Conservation (phyloP, 2,329 filamentous ascomycete species). For the Nothopassalora personata region DNA sequence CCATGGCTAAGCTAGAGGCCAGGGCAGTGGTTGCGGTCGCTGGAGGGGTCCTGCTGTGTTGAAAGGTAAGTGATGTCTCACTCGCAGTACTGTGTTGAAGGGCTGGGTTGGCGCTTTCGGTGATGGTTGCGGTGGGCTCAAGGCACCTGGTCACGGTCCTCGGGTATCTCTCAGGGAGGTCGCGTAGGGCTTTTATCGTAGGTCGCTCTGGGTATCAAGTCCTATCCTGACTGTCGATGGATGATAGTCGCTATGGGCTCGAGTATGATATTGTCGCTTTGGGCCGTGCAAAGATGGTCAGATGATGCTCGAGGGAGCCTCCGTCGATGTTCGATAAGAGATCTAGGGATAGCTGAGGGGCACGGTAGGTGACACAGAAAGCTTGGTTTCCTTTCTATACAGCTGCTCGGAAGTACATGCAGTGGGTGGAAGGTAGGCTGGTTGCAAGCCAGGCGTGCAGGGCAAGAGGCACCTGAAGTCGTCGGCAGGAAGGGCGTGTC, state of each 20-base stretch:
- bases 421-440: not conserved
- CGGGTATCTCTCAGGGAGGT: slow-evolving; percentile 4
- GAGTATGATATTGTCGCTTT: not conserved
- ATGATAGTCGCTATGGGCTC: slow-evolving; percentile 1
- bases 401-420: not conserved
- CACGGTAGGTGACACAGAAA: slow-evolving; percentile 5
- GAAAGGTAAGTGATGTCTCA: slow-evolving; percentile 10
- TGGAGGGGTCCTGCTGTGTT: slow-evolving; percentile 5
- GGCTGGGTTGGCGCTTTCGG: slow-evolving; percentile 9
- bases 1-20: slow-evolving; percentile 11
- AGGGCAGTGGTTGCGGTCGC: slow-evolving; percentile 3
- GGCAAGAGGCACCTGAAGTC: not conserved
- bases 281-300: not conserved
- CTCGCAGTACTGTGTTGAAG: slow-evolving; percentile 3
- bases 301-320: not conserved
- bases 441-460: not conserved
- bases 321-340: not conserved
- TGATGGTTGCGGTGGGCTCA: slow-evolving; percentile 11
- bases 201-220: slow-evolving; percentile 1
- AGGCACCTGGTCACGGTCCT: slow-evolving; percentile 2
- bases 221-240: slow-evolving; percentile 3
- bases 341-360: not conserved
- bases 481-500: not conserved
- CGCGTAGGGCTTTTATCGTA: slow-evolving; percentile 7
- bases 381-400: slow-evolving; percentile 9